A percentile compares a stretch with the other conserved stretches of the same genome.
Conservation (phyloP, 768 basidiomycete genomes). For the Boletus eberwhitei region DNA sequence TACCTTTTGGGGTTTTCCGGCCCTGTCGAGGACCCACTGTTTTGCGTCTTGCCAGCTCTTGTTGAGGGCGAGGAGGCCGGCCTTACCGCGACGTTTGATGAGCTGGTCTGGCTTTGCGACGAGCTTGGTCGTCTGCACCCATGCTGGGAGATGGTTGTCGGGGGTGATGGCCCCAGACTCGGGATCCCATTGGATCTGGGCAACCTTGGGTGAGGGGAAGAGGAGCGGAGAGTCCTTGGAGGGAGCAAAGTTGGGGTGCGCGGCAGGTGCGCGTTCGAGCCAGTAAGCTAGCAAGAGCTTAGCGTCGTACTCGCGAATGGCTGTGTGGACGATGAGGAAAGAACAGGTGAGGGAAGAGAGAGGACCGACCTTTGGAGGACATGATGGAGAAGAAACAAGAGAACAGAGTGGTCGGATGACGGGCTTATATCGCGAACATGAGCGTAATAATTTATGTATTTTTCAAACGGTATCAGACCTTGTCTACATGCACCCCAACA, state of each 20-base stretch:
- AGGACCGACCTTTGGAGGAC: slow-evolving; percentile 33
- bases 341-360: neutral
- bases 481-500: slow-evolving; percentile 25
- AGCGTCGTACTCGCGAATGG: slow-evolving; percentile 97
- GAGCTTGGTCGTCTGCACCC: slow-evolving; percentile 84
- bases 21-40: slow-evolving; percentile 81
- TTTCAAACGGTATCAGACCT: slow-evolving; percentile 20
- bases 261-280: slow-evolving; percentile 85
- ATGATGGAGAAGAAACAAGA: slow-evolving; percentile 21
- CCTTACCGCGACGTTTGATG: slow-evolving; percentile 99
- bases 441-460: slow-evolving; percentile 15
- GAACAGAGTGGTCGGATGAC: slow-evolving; percentile 1
- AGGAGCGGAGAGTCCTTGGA: slow-evolving; percentile 39
- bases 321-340: slow-evolving; percentile 31
- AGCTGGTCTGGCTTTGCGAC: slow-evolving; percentile 98
- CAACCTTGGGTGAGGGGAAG: slow-evolving; percentile 73
- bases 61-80: slow-evolving; percentile 91
- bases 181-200: slow-evolving; percentile 85
- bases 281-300: slow-evolving; percentile 97
- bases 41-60: slow-evolving; percentile 87
- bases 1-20: slow-evolving; percentile 88
- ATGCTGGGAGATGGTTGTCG: slow-evolving; percentile 62
- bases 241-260: slow-evolving; percentile 58
- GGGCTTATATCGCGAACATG: slow-evolving; percentile 19
- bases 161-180: slow-evolving; percentile 58